Evolutionary conservation across 2,329 filamentous ascomycete genomes (phyloP).

Genomic region (Curvularia sp.): DNA sequence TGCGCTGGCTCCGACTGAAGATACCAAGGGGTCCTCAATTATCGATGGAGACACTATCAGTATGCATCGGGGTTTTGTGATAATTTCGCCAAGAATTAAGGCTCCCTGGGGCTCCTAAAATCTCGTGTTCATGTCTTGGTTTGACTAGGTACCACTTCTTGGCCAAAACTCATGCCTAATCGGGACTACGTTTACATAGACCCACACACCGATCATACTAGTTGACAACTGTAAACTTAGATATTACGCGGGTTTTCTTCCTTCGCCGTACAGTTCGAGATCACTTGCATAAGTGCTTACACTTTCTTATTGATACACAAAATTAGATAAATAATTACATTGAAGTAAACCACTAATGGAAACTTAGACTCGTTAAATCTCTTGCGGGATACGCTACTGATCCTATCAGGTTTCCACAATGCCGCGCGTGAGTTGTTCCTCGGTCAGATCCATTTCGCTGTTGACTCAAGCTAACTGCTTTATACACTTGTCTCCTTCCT

Average conservation of each 20-base stretch:
- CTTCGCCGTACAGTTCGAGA: background rate
- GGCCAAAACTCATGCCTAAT: background rate
- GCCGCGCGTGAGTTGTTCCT: background rate
- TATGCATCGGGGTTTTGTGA: background rate
- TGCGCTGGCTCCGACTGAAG: background rate
- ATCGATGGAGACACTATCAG: background rate
- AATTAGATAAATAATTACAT: background rate
- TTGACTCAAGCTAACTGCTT: background rate
- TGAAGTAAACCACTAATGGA: background rate
- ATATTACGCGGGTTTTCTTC: background rate
- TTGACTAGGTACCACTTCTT: slow-evolving; percentile 1
- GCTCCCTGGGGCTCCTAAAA: background rate
- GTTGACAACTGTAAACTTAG: background rate
- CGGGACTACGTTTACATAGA: background rate
- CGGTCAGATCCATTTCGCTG: background rate
- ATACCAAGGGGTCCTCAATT: background rate
- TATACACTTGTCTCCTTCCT: background rate
- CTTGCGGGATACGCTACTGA: background rate
- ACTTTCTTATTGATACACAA: background rate
- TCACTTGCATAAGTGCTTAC: background rate
- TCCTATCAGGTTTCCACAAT: background rate
- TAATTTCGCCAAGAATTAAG: slow-evolving; percentile 1
- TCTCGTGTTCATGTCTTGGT: background rate
- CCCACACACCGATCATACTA: background rate
- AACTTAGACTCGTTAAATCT: slow-evolving; percentile 1